Conservation (phyloP, 2,329 filamentous ascomycete species). For the Colletotrichum sp. region DNA sequence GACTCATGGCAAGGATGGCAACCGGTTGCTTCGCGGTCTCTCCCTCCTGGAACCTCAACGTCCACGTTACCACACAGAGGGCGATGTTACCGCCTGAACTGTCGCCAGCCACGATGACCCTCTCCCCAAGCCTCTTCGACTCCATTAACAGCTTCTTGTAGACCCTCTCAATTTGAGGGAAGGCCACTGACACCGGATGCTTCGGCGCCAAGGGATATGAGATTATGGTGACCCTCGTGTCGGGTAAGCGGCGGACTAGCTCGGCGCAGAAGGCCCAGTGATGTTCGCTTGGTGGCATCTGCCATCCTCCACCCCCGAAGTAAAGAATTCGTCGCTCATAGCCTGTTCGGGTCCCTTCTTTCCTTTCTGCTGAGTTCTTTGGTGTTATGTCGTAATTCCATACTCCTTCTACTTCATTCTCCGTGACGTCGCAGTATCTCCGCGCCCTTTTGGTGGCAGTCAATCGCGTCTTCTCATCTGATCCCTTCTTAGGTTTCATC, state of each 20-base stretch:
- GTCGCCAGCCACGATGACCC: slow-evolving; percentile 56
- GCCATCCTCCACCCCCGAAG: slow-evolving; percentile 62
- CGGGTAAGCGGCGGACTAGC: slow-evolving; percentile 43
- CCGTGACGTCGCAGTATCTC: neutral
- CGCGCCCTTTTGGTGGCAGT: neutral
- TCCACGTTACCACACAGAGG: slow-evolving; percentile 37
- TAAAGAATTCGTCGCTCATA: slow-evolving; percentile 47
- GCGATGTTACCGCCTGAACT: slow-evolving; percentile 61
- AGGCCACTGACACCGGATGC: slow-evolving; percentile 50
- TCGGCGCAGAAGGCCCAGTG: slow-evolving; percentile 58
- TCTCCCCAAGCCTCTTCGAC: slow-evolving; percentile 41
- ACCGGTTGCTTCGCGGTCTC: slow-evolving; percentile 35
- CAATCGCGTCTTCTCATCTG: neutral
- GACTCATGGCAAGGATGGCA: slow-evolving; percentile 42
- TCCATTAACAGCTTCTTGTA: slow-evolving; percentile 45
- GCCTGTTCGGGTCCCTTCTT: slow-evolving; percentile 19
- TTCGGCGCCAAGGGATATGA: slow-evolving; percentile 60
- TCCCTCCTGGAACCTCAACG: slow-evolving; percentile 38
- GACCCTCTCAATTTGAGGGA: slow-evolving; percentile 51
- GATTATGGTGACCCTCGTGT: slow-evolving; percentile 49
- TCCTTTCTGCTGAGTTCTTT: neutral
- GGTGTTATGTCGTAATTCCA: slow-evolving; percentile 29
- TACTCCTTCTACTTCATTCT: slow-evolving; percentile 20
- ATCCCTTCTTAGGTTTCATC: neutral
- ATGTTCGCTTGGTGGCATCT: slow-evolving; percentile 49